A percentile compares a stretch with the other conserved stretches of the same genome.
These are phyloP conservation scores for Brasenia schreberi DNA, from an alignment of 164 flowering plant species.

Conservation along the genomic window DNA sequence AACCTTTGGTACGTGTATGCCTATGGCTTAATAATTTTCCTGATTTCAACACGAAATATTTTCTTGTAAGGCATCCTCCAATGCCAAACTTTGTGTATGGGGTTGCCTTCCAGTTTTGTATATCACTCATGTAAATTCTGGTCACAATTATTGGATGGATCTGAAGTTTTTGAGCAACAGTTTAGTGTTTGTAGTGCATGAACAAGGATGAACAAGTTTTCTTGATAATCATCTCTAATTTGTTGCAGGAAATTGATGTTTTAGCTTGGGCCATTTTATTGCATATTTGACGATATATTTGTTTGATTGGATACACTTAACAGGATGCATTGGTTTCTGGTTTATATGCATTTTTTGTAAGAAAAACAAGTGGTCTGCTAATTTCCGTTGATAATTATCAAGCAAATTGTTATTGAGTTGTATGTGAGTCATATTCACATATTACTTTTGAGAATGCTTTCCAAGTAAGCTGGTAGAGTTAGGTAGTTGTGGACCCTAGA, in stretches of 20 bases:
- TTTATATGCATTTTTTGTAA: no score
- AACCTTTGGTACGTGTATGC: not conserved
- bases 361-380: no score
- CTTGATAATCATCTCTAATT: not conserved
- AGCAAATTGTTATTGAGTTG: no score
- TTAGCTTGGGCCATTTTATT: not conserved
- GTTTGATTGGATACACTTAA: no score
- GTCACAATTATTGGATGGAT: not conserved
- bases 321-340: no score
- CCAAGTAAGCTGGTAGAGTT: no score
- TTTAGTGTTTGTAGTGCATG: not conserved
- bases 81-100: not conserved
- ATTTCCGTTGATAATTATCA: no score
- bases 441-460: no score
- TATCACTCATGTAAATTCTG: not conserved
- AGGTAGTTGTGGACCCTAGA: no score
- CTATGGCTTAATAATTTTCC: no score
- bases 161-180: not conserved
- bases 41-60: not conserved
- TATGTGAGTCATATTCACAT: no score
- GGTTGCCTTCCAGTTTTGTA: not conserved
- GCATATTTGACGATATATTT: no score
- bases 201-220: not conserved
- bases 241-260: not conserved
- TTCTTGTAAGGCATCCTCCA: not conserved